Evolutionary conservation across 345 rosid genomes (phyloP).

Genomic region (Lepidium sativum): DNA sequence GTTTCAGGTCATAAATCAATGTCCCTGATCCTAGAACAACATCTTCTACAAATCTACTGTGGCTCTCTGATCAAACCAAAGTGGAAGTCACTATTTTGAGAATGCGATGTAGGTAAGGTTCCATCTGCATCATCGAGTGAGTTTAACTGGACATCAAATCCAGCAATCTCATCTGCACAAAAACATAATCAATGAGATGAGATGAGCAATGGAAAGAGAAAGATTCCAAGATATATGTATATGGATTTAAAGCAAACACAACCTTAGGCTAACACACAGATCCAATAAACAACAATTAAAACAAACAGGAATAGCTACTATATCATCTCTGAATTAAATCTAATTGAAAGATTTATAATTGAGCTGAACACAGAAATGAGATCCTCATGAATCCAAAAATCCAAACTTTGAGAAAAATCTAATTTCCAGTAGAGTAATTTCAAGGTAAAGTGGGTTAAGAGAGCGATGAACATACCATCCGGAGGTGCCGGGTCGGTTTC

Average conservation of each 20-base stretch:
- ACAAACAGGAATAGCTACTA: neutral
- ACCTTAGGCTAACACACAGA: neutral
- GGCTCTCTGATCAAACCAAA: slow-evolving; percentile 3
- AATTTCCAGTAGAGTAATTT: neutral
- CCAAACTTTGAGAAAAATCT: neutral
- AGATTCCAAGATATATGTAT: neutral
- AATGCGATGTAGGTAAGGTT: neutral
- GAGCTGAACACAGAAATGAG: no score
- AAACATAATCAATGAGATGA: neutral
- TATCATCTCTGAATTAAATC: neutral
- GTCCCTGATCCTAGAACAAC: slow-evolving; percentile 1
- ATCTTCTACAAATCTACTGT: slow-evolving; percentile 16
- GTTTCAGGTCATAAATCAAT: neutral
- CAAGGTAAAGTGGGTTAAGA: neutral
- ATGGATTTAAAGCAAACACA: neutral
- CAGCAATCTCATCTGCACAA: slow-evolving; percentile 22
- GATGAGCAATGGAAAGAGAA: neutral
- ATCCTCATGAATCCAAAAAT: neutral
- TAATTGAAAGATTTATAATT: neutral
- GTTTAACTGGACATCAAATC: slow-evolving; percentile 4
- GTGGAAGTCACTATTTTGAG: slow-evolving; percentile 3
- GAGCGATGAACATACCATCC: slow-evolving; percentile 39
- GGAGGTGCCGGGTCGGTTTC: slow-evolving; percentile 57
- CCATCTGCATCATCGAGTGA: slow-evolving; percentile 26
- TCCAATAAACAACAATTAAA: neutral